Percentiles rank a stretch among this genome's conserved stretches.
phyloP scores from a whole-genome alignment of 345 rosid species.

The Eucalyptus regnans region DNA sequence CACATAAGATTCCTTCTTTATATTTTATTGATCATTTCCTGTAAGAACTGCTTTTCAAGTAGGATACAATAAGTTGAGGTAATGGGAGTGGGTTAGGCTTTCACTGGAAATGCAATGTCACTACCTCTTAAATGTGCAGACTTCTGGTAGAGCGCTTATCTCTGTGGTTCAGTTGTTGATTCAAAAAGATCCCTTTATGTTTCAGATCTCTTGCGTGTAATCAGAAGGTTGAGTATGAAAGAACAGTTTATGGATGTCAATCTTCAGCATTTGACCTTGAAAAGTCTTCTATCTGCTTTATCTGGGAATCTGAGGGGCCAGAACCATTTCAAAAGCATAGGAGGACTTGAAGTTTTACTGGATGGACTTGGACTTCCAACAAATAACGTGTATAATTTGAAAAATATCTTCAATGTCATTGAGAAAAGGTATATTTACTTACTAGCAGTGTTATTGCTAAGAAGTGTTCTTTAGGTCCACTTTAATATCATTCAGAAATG shows the following conservation, averaged over 20 bases:
- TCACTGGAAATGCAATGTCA: neutral
- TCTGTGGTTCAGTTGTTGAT: neutral
- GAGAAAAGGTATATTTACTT: conserved; percentile 20
- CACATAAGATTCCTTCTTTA: neutral
- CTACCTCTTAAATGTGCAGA: neutral
- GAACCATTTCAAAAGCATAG: conserved; percentile 70
- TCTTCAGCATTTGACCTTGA: conserved; percentile 47
- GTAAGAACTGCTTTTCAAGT: neutral
- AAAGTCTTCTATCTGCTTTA: conserved; percentile 37
- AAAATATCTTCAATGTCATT: conserved; percentile 10
- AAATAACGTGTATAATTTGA: conserved; percentile 14
- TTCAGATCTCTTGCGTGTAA: conserved; percentile 61
- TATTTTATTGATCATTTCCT: neutral
- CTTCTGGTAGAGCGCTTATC: neutral
- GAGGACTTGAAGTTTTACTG: conserved; percentile 70
- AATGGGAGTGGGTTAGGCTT: neutral
- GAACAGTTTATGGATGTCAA: conserved; percentile 40
- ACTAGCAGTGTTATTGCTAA: neutral
- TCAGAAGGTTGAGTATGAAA: conserved; percentile 61
- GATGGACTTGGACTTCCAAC: conserved; percentile 69
- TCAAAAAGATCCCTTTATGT: neutral
- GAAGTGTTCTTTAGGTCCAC: neutral
- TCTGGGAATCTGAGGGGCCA: conserved; percentile 63
- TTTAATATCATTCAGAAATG: neutral
- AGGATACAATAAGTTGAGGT: neutral